These are phyloP conservation scores for Hymenoscyphus occultus DNA, from an alignment of 2,329 filamentous ascomycete species.

Conservation along the genomic window DNA sequence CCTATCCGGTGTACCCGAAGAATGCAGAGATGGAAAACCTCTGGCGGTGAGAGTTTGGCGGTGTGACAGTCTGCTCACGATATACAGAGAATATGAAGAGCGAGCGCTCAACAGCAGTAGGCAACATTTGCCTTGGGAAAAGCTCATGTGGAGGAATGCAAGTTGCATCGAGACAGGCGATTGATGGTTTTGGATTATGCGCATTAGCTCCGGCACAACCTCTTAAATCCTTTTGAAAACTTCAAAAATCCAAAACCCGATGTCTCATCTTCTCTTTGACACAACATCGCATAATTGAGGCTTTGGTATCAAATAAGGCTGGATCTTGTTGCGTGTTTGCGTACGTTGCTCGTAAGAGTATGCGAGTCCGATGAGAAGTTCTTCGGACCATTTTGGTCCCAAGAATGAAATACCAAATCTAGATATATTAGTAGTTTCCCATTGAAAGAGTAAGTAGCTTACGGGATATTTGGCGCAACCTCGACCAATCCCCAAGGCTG, in stretches of 20 bases:
- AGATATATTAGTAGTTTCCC: constrained; percentile 9
- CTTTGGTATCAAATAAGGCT: constrained; percentile 39
- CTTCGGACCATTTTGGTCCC: constrained; percentile 59
- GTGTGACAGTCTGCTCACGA: not conserved
- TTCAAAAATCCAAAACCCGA: not conserved
- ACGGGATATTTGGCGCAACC: constrained; percentile 51
- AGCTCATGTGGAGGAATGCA: not conserved
- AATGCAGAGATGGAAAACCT: not conserved
- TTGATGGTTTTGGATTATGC: no score
- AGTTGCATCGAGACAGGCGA: no score
- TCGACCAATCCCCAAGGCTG: constrained; percentile 49
- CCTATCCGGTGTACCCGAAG: not conserved
- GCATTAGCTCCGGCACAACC: no score
- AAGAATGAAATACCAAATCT: constrained; percentile 62
- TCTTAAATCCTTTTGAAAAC: not conserved
- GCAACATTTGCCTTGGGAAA: not conserved
- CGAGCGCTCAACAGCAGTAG: not conserved
- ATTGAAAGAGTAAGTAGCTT: not conserved
- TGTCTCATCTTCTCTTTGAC: not conserved
- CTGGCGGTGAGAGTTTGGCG: not conserved
- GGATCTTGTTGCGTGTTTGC: constrained; percentile 44
- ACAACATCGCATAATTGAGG: constrained; percentile 8
- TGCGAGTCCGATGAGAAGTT: constrained; percentile 59
- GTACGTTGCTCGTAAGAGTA: constrained; percentile 60
- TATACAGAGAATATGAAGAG: not conserved